These are phyloP conservation scores for Gossypium laxum DNA, from an alignment of 441 rosid species.

Conservation along the genomic window DNA sequence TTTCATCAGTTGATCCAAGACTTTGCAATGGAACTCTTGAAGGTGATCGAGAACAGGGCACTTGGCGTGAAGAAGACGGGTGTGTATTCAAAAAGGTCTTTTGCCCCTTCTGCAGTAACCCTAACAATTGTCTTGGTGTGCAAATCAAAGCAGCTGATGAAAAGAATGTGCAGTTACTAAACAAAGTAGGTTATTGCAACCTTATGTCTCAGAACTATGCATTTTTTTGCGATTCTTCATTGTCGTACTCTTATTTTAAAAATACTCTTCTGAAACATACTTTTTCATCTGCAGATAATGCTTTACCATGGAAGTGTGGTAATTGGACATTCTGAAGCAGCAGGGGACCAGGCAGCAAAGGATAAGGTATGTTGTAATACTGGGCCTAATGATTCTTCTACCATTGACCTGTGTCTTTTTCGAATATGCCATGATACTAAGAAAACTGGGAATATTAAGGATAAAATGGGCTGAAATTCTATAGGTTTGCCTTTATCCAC, in stretches of 20 bases:
- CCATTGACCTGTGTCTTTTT: background rate
- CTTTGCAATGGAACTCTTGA: conserved; percentile 30
- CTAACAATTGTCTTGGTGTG: conserved; percentile 59
- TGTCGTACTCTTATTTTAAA: background rate
- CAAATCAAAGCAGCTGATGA: conserved; percentile 78
- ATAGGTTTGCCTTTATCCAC: background rate
- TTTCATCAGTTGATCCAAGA: conserved; percentile 48
- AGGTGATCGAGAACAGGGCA: conserved; percentile 37
- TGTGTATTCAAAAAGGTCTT: conserved; percentile 65
- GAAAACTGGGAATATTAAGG: background rate
- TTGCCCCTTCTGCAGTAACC: conserved; percentile 68
- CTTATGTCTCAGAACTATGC: background rate
- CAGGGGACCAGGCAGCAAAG: conserved; percentile 20
- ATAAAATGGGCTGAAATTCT: background rate
- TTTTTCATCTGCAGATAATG: conserved; percentile 42
- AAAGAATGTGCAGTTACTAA: conserved; percentile 57
- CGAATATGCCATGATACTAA: background rate
- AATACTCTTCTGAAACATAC: background rate
- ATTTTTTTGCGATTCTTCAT: conserved; percentile 5
- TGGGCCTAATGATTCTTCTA: background rate
- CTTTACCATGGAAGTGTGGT: conserved; percentile 45
- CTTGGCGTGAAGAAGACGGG: conserved; percentile 82
- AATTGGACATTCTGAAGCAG: conserved; percentile 27
- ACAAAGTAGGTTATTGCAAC: conserved; percentile 41
- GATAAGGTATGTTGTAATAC: conserved; percentile 28